Conservation (phyloP, 768 basidiomycete species). For the Mycena metata region DNA sequence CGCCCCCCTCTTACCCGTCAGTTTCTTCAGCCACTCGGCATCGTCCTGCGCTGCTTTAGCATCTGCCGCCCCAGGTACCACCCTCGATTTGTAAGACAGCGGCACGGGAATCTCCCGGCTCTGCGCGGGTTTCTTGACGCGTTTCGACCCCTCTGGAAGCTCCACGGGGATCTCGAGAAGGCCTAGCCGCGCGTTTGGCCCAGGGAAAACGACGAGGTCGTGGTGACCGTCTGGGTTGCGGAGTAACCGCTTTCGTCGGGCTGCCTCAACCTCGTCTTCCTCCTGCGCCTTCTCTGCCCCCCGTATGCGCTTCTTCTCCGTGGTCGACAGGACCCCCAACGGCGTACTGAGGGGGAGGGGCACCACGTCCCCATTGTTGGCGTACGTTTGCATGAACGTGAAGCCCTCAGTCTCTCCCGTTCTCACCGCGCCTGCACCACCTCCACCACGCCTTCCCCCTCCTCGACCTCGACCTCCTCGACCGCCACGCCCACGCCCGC, state of each 20-base stretch:
- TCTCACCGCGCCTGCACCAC: too few relatives aligned
- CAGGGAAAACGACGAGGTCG: neutral
- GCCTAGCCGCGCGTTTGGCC: neutral
- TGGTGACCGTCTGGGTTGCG: neutral
- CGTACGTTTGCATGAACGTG: neutral
- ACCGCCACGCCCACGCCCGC: too few relatives aligned
- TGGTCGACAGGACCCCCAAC: neutral
- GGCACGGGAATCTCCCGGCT: slow-evolving; percentile 1
- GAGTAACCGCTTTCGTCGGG: neutral
- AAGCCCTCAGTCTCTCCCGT: neutral
- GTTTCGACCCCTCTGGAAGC: slow-evolving; percentile 5
- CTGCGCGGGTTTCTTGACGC: neutral
- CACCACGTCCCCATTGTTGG: neutral
- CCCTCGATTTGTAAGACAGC: neutral
- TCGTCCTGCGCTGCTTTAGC: neutral
- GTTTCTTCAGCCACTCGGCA: neutral
- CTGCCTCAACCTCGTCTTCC: neutral
- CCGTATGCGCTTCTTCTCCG: neutral
- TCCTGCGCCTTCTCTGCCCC: neutral
- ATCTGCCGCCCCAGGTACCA: neutral
- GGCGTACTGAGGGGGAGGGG: neutral
- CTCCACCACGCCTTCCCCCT: too few relatives aligned
- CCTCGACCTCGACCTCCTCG: too few relatives aligned
- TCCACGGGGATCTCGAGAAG: neutral
- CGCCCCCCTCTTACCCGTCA: neutral